Evolutionary conservation across 257 asterid species (phyloP).

Genomic region (Orobanche coerulescens): DNA sequence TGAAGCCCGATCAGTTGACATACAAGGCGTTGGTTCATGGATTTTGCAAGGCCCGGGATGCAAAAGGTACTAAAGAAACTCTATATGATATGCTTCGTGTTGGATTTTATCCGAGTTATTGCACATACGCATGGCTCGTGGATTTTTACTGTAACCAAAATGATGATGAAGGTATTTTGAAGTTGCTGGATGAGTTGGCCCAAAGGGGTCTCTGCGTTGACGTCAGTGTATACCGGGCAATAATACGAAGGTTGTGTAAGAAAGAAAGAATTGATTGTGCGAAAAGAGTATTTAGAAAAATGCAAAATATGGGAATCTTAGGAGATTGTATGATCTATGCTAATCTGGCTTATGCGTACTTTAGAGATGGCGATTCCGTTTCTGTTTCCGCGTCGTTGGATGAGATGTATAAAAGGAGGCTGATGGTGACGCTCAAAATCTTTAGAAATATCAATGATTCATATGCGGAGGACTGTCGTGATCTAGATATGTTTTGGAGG

Average conservation of each 20-base stretch:
- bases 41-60: slow-evolving; percentile 51
- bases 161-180: slow-evolving; percentile 45
- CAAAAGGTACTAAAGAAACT: slow-evolving; percentile 48
- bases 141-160: slow-evolving; percentile 43
- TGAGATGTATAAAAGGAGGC: slow-evolving; percentile 66
- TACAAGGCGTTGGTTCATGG: slow-evolving; percentile 80
- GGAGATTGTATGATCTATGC: slow-evolving; percentile 58
- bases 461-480: slow-evolving; percentile 31
- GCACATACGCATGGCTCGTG: slow-evolving; percentile 64
- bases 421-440: slow-evolving; percentile 56
- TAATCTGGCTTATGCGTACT: slow-evolving; percentile 60
- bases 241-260: slow-evolving; percentile 63
- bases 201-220: slow-evolving; percentile 54
- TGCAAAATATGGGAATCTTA: slow-evolving; percentile 55
- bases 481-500: slow-evolving; percentile 54
- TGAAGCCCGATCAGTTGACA: slow-evolving; percentile 66
- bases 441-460: slow-evolving; percentile 49
- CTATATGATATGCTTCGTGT: slow-evolving; percentile 51
- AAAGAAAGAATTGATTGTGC: slow-evolving; percentile 60
- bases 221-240: slow-evolving; percentile 57
- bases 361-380: slow-evolving; percentile 39
- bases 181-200: slow-evolving; percentile 52
- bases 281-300: slow-evolving; percentile 36
- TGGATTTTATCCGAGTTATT: slow-evolving; percentile 56
- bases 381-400: slow-evolving; percentile 48